Evolutionary conservation across 2,329 filamentous ascomycete genomes (phyloP).

Genomic region (Fusarium bactridioides): DNA sequence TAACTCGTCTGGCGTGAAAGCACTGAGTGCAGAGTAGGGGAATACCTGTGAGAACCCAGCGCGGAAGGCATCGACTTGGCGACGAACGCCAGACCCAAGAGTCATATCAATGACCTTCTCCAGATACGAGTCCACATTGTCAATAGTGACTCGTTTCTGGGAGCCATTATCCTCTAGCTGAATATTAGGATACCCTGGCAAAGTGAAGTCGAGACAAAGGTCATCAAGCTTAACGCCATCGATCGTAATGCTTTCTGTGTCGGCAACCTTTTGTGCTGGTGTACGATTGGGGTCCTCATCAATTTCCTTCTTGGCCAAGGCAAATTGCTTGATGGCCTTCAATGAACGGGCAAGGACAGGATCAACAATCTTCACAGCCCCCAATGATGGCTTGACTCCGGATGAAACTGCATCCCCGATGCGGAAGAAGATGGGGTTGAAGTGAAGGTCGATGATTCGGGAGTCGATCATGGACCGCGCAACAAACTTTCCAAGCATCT

Average conservation of each 20-base stretch:
- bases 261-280: slow-evolving; percentile 73
- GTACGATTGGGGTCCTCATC: slow-evolving; percentile 74
- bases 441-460: slow-evolving; percentile 95
- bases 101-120: slow-evolving; percentile 93
- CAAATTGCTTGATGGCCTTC: slow-evolving; percentile 87
- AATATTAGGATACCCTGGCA: slow-evolving; percentile 89
- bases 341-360: slow-evolving; percentile 85
- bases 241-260: slow-evolving; percentile 74
- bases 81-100: slow-evolving; percentile 84
- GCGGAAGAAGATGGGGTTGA: slow-evolving; percentile 98
- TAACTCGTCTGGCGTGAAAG: slow-evolving; percentile 94
- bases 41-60: slow-evolving; percentile 94
- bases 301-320: slow-evolving; percentile 80
- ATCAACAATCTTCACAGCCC: slow-evolving; percentile 89
- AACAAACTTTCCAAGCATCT: slow-evolving; percentile 94
- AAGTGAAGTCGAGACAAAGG: slow-evolving; percentile 89
- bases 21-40: slow-evolving; percentile 88
- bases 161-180: slow-evolving; percentile 81
- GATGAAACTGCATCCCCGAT: slow-evolving; percentile 74
- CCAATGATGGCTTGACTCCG: slow-evolving; percentile 81
- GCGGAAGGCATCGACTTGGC: slow-evolving; percentile 91
- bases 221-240: slow-evolving; percentile 85
- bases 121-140: slow-evolving; percentile 90
- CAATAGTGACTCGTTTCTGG: slow-evolving; percentile 79
- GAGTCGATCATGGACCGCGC: slow-evolving; percentile 98